Evolutionary conservation across 345 rosid species (phyloP).

Genomic region (Populus davidiana): DNA sequence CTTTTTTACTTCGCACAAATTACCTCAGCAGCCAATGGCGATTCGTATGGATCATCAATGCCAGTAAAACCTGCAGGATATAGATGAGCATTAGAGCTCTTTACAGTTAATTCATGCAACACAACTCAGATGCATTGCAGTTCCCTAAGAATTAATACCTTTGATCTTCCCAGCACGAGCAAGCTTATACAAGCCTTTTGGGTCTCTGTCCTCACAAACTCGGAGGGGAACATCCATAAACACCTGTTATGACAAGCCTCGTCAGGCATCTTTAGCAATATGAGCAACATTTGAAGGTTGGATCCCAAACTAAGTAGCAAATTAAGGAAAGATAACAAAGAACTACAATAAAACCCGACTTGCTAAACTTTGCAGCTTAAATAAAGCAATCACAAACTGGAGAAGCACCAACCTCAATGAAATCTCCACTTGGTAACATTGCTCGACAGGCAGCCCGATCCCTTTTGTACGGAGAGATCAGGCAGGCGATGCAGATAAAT

Average conservation of each 20-base stretch:
- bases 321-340: background rate
- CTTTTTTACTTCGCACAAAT: background rate
- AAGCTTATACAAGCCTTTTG: slow-evolving; percentile 34
- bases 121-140: background rate
- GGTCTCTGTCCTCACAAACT: slow-evolving; percentile 31
- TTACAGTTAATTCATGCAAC: background rate
- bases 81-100: background rate
- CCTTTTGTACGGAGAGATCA: slow-evolving; percentile 26
- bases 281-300: background rate
- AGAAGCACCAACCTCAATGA: slow-evolving; percentile 23
- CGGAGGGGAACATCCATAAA: slow-evolving; percentile 35
- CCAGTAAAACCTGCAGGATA: slow-evolving; percentile 27
- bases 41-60: slow-evolving; percentile 32
- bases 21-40: slow-evolving; percentile 24
- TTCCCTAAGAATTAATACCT: slow-evolving; percentile 5
- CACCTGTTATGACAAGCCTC: slow-evolving; percentile 11
- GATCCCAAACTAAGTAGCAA: background rate
- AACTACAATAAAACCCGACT: background rate
- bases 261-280: background rate
- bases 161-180: slow-evolving; percentile 32
- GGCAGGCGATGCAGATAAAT: slow-evolving; percentile 25
- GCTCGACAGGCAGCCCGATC: slow-evolving; percentile 26
- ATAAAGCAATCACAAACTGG: background rate
- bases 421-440: slow-evolving; percentile 20
- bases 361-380: background rate